Base-by-base conservation (phyloP, 371 early-diverging fungal genomes). In the Synchytrium microbalum region DNA sequence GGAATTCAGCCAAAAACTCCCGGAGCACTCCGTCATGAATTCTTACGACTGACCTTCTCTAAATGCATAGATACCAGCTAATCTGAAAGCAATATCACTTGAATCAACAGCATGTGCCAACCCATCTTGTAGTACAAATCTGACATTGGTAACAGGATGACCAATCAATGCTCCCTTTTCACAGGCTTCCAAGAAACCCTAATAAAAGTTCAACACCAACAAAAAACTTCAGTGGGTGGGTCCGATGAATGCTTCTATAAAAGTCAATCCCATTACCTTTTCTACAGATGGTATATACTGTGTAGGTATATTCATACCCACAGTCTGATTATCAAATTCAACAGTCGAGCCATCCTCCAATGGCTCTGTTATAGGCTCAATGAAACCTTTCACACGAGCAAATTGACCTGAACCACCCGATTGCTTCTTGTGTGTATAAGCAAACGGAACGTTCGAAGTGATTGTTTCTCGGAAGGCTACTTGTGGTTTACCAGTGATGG, bases 401-500 rank as follows among this genome's bases (percentile, higher is more conserved):
- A 89, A 98, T 77, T 98, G 98, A 70, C 98, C 98, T 62, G 95
- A 84, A 70, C 98, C 98, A 69, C 98, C 98, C 58, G 88, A 84
- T 79, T 98, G 96, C 79, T 98, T 98, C 89, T 96, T 96, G 84
- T 98, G 98, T 0, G 95, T 95, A 84, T 95, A 95, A 78, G 90
- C 87, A 80, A 98, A 96, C 64, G 84, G 78, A 60, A 89, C 84
- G 62, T 83, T 78, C 54, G 73, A 67, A 8, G 85, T 85, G 68
- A 94, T 87, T 10, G 96, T 92, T 72, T 98, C 98, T 65, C 96
- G 86, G 90, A 92, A 98, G 25, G 96, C 95, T 32, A 98, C 96
- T 69, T 86, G 93, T 27, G 96, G 96, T 69, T 95, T 95, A 58
- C 98, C 98, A 26, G 94, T 95, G 30, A 84, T 75, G 69, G 93